Conservation (phyloP, 2,329 filamentous ascomycete genomes). For the Neofusicoccum ribis region DNA sequence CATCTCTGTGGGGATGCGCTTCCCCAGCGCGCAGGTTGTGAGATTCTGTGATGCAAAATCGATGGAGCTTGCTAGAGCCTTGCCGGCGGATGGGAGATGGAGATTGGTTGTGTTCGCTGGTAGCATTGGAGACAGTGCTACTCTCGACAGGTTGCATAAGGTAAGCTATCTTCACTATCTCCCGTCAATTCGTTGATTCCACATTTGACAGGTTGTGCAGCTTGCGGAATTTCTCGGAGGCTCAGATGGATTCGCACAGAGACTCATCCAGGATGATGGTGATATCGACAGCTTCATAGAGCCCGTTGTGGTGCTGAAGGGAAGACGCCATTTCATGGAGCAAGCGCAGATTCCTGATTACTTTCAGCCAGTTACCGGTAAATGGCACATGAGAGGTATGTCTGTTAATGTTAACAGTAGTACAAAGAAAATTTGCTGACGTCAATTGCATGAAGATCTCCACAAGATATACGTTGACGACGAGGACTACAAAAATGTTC, state of each 20-base stretch:
- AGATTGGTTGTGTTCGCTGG: conserved; percentile 53
- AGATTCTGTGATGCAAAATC: conserved; percentile 61
- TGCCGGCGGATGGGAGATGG: conserved; percentile 57
- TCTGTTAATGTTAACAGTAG: background rate
- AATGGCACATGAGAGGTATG: conserved; percentile 56
- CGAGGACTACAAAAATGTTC: conserved; percentile 47
- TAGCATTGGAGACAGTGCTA: conserved; percentile 36
- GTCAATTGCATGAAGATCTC: conserved; percentile 45
- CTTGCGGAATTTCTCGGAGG: conserved; percentile 22
- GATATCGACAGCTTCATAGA: conserved; percentile 61
- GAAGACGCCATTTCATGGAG: conserved; percentile 50
- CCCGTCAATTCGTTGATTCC: too few species aligned
- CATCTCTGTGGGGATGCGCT: conserved; percentile 48
- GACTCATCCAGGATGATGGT: conserved; percentile 44
- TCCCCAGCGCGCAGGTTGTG: conserved; percentile 59
- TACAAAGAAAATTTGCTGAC: background rate
- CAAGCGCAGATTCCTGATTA: conserved; percentile 55
- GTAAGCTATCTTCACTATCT: background rate
- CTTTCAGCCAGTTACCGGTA: conserved; percentile 59
- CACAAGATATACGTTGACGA: conserved; percentile 63
- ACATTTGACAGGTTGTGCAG: background rate
- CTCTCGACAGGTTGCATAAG: conserved; percentile 8
- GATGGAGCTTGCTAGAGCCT: conserved; percentile 51
- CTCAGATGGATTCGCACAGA: conserved; percentile 36
- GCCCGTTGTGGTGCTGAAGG: conserved; percentile 54